Conservation (phyloP, 2,329 filamentous ascomycete species). For the Leptographium radiaticola region DNA sequence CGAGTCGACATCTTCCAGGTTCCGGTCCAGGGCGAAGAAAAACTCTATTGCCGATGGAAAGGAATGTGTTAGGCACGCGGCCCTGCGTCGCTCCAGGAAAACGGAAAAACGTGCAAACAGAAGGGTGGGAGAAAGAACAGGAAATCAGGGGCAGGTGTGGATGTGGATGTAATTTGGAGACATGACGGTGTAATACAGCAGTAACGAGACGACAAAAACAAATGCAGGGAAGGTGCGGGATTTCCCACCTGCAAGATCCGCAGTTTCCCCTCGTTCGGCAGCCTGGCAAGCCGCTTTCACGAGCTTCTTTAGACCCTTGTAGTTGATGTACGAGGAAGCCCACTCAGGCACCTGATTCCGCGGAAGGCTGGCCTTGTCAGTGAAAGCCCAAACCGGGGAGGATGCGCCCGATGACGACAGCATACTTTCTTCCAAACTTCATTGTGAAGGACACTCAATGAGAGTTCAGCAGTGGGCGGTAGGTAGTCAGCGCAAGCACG, state of each 20-base stretch:
- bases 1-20: constrained; percentile 88
- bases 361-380: constrained; percentile 32
- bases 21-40: constrained; percentile 91
- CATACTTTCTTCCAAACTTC: constrained; percentile 25
- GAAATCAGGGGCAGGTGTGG: not conserved
- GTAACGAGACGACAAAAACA: constrained; percentile 13
- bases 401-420: not conserved
- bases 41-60: constrained; percentile 51
- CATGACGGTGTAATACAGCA: not conserved
- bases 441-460: constrained; percentile 11
- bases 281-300: constrained; percentile 67
- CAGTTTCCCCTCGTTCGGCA: constrained; percentile 54
- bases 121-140: not conserved
- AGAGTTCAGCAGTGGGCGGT: not conserved
- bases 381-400: not conserved
- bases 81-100: constrained; percentile 8
- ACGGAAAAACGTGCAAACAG: not conserved
- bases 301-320: constrained; percentile 87
- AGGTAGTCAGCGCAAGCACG: no score
- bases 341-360: constrained; percentile 81
- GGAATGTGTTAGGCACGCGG: constrained; percentile 22
- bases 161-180: not conserved
- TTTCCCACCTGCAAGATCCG: constrained; percentile 79
- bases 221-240: constrained; percentile 10
- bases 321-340: constrained; percentile 75